These are phyloP conservation scores for Podospora anserina DNA, from an alignment of 495 filamentous ascomycete genomes.

Conservation along the genomic window DNA sequence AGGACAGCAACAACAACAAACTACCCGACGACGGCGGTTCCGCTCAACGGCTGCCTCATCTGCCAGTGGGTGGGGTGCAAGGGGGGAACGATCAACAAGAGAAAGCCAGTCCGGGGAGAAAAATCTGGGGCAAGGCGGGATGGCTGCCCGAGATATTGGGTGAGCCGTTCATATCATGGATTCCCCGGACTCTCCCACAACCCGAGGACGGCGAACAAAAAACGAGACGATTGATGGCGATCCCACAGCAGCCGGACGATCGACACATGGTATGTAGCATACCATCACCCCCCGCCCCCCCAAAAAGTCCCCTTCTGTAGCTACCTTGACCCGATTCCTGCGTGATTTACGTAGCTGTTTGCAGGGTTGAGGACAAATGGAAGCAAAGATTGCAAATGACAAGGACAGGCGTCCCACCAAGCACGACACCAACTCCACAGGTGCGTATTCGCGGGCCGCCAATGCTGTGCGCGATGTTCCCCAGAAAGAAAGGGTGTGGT, in stretches of 20 bases:
- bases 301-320: background rate
- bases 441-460: too few relatives aligned
- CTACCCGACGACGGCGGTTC: conserved; percentile 13
- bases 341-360: background rate
- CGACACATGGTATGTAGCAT: background rate
- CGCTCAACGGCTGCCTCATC: conserved; percentile 20
- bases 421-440: background rate
- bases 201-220: conserved; percentile 16
- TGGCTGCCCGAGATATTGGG: conserved; percentile 26
- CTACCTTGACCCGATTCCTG: background rate
- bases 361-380: background rate
- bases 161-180: conserved; percentile 21
- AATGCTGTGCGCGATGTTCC: background rate
- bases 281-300: background rate
- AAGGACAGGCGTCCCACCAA: background rate
- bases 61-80: conserved; percentile 18
- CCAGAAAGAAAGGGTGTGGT: conserved; percentile 7
- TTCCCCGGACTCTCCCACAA: conserved; percentile 28
- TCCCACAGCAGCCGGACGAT: conserved; percentile 29
- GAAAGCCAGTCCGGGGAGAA: conserved; percentile 7
- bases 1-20: conserved; percentile 18
- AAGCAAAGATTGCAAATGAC: conserved; percentile 2
- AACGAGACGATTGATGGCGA: conserved; percentile 28
- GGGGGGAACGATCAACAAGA: conserved; percentile 12
- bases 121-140: conserved; percentile 16